Evolutionary conservation across 306 rosid genomes (phyloP).

Genomic region (Begonia peltatifolia): DNA sequence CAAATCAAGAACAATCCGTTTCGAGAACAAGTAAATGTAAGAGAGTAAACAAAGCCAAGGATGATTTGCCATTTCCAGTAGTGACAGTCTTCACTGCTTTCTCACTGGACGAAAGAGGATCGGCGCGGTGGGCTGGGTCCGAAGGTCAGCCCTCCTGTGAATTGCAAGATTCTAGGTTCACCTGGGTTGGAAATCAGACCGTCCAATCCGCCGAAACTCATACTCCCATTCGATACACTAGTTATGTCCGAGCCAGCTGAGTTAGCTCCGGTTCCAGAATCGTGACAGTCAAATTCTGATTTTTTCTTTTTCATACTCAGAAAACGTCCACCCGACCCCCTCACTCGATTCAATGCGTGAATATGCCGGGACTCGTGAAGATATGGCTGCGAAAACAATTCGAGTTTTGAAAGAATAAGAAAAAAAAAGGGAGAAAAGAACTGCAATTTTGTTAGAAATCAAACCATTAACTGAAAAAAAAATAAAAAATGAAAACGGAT

Average conservation of each 20-base stretch:
- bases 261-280: conserved; percentile 17
- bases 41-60: conserved; percentile 65
- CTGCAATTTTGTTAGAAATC: too few relatives aligned
- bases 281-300: conserved; percentile 17
- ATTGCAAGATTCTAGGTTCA: conserved; percentile 33
- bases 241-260: conserved; percentile 34
- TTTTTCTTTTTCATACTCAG: conserved; percentile 54
- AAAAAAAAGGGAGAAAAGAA: too few relatives aligned
- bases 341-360: conserved; percentile 69
- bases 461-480: too few relatives aligned
- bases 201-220: conserved; percentile 26
- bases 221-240: conserved; percentile 20
- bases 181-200: conserved; percentile 25
- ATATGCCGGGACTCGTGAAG: conserved; percentile 88
- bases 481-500: too few relatives aligned
- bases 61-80: conserved; percentile 68
- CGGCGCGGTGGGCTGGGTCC: conserved; percentile 28
- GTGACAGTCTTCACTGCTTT: not conserved
- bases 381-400: conserved; percentile 52
- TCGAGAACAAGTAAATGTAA: conserved; percentile 1
- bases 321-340: conserved; percentile 91
- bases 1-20: too few relatives aligned
- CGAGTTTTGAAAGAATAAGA: too few relatives aligned
- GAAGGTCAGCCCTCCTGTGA: conserved; percentile 30
- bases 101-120: conserved; percentile 41